These are phyloP conservation scores for Claviceps africana DNA, from an alignment of 2,329 filamentous ascomycete genomes.

Conservation along the genomic window DNA sequence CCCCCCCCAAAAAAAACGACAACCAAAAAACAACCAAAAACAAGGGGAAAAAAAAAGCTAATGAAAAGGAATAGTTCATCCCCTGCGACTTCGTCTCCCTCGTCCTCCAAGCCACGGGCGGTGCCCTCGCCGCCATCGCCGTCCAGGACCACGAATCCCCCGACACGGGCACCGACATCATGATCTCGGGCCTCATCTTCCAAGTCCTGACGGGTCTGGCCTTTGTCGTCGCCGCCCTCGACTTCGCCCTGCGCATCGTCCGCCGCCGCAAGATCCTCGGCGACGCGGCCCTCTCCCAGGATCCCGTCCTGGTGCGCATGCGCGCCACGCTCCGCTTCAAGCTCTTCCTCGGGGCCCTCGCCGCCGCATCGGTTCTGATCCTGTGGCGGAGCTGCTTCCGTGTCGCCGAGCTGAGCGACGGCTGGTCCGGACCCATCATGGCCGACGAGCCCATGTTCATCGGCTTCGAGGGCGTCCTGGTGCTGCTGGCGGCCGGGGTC, in stretches of 20 bases:
- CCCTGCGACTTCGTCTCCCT: slow-evolving; percentile 48
- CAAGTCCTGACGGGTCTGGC: slow-evolving; percentile 43
- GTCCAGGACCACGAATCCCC: slow-evolving; percentile 21
- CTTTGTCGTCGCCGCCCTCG: slow-evolving; percentile 36
- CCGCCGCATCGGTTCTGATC: slow-evolving; percentile 46
- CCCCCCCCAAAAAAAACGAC: too few relatives aligned
- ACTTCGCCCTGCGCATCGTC: slow-evolving; percentile 34
- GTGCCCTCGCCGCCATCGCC: slow-evolving; percentile 35
- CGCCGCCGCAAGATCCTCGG: slow-evolving; percentile 10
- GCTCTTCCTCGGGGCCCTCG: slow-evolving; percentile 40
- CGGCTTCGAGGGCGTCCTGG: slow-evolving; percentile 41
- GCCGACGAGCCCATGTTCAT: slow-evolving; percentile 40
- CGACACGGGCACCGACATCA: slow-evolving; percentile 40
- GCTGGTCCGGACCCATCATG: slow-evolving; percentile 48
- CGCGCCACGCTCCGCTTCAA: slow-evolving; percentile 32
- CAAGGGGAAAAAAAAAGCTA: background rate
- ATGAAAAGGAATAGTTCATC: slow-evolving; percentile 33
- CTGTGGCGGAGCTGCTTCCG: slow-evolving; percentile 52
- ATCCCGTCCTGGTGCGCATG: slow-evolving; percentile 21
- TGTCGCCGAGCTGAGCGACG: slow-evolving; percentile 49
- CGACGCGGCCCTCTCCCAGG: slow-evolving; percentile 23
- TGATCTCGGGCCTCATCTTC: slow-evolving; percentile 48
- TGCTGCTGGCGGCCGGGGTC: slow-evolving; percentile 29
- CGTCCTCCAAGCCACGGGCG: slow-evolving; percentile 45
- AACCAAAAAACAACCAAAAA: too few relatives aligned